phyloP scores from a whole-genome alignment of 305 asterid species.

The Fraxinus dipetala region DNA sequence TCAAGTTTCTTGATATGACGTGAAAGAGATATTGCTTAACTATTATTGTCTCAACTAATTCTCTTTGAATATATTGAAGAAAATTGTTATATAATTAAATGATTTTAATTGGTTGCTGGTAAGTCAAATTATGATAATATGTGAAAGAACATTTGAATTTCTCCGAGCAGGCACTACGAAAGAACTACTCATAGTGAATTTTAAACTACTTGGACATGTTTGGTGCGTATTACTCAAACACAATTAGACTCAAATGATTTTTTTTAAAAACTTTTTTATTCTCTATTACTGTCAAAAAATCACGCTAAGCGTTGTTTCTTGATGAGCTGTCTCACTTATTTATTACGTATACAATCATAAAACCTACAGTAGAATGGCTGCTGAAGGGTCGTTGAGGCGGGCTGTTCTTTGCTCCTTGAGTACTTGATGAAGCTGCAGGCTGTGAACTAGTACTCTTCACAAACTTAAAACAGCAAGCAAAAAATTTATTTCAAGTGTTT shows the following conservation, averaged over 20 bases:
- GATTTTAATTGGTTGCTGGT: background rate
- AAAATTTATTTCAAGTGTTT: background rate
- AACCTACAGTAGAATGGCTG: constrained; percentile 46
- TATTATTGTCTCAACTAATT: background rate
- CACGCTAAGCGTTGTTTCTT: background rate
- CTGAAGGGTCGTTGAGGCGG: constrained; percentile 37
- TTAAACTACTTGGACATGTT: background rate
- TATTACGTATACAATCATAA: background rate
- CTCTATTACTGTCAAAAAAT: background rate
- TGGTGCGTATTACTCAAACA: background rate
- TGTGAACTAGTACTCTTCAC: constrained; percentile 29
- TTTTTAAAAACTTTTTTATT: background rate
- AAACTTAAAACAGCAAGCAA: constrained; percentile 17
- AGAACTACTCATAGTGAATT: background rate
- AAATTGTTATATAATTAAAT: background rate
- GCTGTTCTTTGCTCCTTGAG: constrained; percentile 25
- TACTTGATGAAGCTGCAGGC: constrained; percentile 27
- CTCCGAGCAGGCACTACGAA: background rate
- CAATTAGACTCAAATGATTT: background rate
- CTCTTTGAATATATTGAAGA: background rate
- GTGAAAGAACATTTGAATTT: background rate
- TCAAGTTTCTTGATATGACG: background rate
- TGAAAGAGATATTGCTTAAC: background rate
- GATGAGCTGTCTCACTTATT: background rate
- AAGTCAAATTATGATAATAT: background rate